phyloP scores from a whole-genome alignment of 371 early-diverging fungal genomes.

The Phascolomyces articulosus region DNA sequence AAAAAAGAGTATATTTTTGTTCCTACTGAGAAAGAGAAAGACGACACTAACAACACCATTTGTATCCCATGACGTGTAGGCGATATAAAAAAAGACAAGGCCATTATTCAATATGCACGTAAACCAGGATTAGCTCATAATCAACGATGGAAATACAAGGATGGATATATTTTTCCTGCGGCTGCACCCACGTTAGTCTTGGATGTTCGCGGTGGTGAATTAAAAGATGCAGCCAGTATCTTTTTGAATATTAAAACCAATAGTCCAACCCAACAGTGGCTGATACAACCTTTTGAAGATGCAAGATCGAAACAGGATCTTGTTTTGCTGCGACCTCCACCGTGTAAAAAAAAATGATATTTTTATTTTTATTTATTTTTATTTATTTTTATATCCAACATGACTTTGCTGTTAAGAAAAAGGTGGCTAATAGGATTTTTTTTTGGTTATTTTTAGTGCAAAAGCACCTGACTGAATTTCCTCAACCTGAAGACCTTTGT shows the following conservation, averaged over 20 bases:
- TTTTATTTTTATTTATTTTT: not conserved
- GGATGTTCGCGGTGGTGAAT: slow-evolving; percentile 48
- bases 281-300: slow-evolving; percentile 48
- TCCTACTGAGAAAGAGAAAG: no score
- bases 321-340: slow-evolving; percentile 44
- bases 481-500: slow-evolving; percentile 45
- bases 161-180: slow-evolving; percentile 46
- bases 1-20: no score
- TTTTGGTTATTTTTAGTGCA: slow-evolving; percentile 9
- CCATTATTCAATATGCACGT: slow-evolving; percentile 51
- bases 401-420: not conserved
- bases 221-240: slow-evolving; percentile 37
- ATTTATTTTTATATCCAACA: no score
- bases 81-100: slow-evolving; percentile 43
- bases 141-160: slow-evolving; percentile 51
- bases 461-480: slow-evolving; percentile 29
- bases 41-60: not conserved
- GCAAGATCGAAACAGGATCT: slow-evolving; percentile 38
- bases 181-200: slow-evolving; percentile 44
- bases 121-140: slow-evolving; percentile 54
- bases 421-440: not conserved
- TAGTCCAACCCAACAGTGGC: slow-evolving; percentile 46
- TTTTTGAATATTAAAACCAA: slow-evolving; percentile 37
- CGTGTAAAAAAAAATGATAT: slow-evolving; percentile 30
- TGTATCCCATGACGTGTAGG: slow-evolving; percentile 14